Percentiles rank a stretch among this genome's conserved stretches.
Conservation (phyloP, 106 monocot genomes). For the Agapanthus africanus region DNA sequence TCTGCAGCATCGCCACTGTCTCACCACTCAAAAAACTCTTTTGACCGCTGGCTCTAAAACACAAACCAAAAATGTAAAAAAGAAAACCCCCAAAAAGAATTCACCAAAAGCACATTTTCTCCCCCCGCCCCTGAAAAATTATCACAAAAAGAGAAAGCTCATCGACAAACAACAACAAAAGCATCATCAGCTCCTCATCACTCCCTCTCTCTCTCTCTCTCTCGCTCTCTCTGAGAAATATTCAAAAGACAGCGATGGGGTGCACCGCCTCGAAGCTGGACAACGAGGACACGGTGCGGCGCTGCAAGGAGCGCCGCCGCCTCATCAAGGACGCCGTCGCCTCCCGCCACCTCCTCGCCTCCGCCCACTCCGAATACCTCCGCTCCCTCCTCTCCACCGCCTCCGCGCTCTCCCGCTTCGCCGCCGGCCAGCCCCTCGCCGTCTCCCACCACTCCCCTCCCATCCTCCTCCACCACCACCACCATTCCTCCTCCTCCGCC, state of each 20-base stretch:
- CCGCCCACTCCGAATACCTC: slow-evolving; percentile 91
- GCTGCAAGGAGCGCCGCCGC: slow-evolving; percentile 90
- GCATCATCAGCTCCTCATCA: no score
- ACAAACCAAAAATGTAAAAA: no score
- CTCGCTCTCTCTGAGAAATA: neutral
- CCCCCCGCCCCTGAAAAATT: no score
- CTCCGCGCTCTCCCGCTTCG: slow-evolving; percentile 70
- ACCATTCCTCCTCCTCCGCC: slow-evolving; percentile 16
- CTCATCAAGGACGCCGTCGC: slow-evolving; percentile 74
- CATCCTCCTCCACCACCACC: slow-evolving; percentile 41
- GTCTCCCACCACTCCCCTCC: slow-evolving; percentile 65
- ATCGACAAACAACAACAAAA: no score
- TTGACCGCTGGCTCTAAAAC: no score
- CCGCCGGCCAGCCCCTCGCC: slow-evolving; percentile 54
- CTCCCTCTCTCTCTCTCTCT: neutral
- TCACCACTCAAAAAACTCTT: no score
- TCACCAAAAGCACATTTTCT: no score
- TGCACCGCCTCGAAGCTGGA: slow-evolving; percentile 81
- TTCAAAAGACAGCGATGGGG: slow-evolving; percentile 43
- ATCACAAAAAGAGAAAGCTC: no score
- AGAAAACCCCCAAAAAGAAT: no score
- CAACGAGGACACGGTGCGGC: slow-evolving; percentile 84
- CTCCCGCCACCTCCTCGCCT: slow-evolving; percentile 75
- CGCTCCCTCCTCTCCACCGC: slow-evolving; percentile 63
- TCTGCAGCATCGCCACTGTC: no score